phyloP scores from a whole-genome alignment of 306 rosid species.

The Prunus davidiana region DNA sequence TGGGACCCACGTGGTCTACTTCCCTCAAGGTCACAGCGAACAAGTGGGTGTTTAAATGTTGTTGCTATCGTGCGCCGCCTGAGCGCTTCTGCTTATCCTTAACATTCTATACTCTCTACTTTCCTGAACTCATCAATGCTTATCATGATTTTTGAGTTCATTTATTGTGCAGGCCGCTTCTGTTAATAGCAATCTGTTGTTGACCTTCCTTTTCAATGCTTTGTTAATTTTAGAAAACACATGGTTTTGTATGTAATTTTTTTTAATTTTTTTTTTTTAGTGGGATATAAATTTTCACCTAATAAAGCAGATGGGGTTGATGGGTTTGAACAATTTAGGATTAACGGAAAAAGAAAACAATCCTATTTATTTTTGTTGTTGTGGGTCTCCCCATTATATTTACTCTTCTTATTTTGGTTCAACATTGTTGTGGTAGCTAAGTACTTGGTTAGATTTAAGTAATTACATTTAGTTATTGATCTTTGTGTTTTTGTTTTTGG shows the following conservation, averaged over 20 bases:
- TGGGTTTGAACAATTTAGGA: background rate
- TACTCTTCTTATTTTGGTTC: background rate
- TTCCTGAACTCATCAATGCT: background rate
- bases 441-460: background rate
- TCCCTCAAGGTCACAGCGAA: constrained; percentile 95
- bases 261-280: background rate
- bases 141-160: background rate
- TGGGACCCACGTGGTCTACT: constrained; percentile 83
- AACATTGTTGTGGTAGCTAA: background rate
- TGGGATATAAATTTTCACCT: background rate
- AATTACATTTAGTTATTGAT: background rate
- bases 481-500: background rate
- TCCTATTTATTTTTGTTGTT: background rate
- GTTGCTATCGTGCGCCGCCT: constrained; percentile 10
- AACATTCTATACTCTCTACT: background rate
- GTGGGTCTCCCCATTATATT: background rate
- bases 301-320: constrained; percentile 3
- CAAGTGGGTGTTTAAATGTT: constrained; percentile 36
- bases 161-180: background rate
- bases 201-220: background rate
- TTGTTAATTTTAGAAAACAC: background rate
- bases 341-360: background rate
- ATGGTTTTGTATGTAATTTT: background rate
- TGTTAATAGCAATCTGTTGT: background rate
- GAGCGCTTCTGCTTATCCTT: background rate